phyloP scores from a whole-genome alignment of 805 yeast species.

The Clavispora phyllophila region DNA sequence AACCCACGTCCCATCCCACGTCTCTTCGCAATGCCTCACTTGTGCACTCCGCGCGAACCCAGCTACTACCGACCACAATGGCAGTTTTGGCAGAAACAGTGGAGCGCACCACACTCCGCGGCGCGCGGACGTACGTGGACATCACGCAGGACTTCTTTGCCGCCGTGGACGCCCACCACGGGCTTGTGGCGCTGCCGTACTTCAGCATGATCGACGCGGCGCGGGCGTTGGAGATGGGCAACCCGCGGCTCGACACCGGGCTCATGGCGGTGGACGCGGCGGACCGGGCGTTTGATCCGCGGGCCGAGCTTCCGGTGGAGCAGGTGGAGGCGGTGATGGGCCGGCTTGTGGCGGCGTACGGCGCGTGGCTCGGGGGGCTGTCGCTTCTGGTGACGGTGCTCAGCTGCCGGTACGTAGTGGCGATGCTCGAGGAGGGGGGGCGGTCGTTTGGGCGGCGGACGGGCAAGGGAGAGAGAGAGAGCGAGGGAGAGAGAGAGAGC shows the following conservation, averaged over 20 bases:
- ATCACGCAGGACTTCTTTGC: constrained; percentile 50
- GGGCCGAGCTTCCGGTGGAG: constrained; percentile 28
- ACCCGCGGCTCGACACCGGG: constrained; percentile 73
- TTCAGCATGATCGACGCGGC: constrained; percentile 80
- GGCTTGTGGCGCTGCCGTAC: constrained; percentile 51
- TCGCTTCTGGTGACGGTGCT: constrained; percentile 73
- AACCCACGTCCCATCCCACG: too few relatives aligned
- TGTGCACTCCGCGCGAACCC: neutral
- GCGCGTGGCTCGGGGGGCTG: constrained; percentile 74
- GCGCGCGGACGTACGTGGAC: constrained; percentile 32
- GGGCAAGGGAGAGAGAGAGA: neutral
- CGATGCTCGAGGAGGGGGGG: constrained; percentile 31
- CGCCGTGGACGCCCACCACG: constrained; percentile 24
- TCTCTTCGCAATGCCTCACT: too few relatives aligned
- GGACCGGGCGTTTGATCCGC: constrained; percentile 46
- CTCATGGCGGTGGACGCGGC: constrained; percentile 42
- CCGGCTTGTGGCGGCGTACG: constrained; percentile 47
- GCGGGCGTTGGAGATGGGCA: constrained; percentile 76
- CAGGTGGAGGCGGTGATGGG: constrained; percentile 50
- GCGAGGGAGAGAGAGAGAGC: neutral
- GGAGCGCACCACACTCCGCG: neutral
- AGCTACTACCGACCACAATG: neutral
- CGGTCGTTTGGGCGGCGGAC: neutral
- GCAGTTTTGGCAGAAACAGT: neutral
- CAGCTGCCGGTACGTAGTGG: constrained; percentile 69